Evolutionary conservation across 306 rosid genomes (phyloP), one percentile per base, ranked within the genome.

Genomic region (Trifolium subterraneum): DNA sequence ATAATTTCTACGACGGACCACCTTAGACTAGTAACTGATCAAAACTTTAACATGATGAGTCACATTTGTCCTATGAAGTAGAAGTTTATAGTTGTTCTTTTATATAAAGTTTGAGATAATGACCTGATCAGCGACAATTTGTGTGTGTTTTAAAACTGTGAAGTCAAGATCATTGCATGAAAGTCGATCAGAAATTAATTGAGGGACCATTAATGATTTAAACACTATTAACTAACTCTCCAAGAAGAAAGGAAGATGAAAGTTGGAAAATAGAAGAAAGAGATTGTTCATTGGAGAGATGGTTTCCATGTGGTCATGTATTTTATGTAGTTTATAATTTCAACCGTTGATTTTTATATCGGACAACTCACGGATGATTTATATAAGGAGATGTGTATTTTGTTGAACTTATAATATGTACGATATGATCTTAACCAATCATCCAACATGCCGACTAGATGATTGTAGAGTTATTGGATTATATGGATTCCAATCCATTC

Each of bases 131-230:
- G n/a, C n/a, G n/a, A n/a, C n/a, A n/a, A n/a, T n/a, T n/a, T n/a
- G n/a, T n/a, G n/a, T n/a, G n/a, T n/a, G n/a, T n/a, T n/a, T n/a
- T n/a, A n/a, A n/a, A n/a, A n/a, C n/a, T n/a, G n/a, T n/a, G n/a
- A n/a, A n/a, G n/a, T n/a, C n/a, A n/a, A n/a, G n/a, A n/a, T n/a
- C n/a, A n/a, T 0, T 29, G 15, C 41, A 55, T 11, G 18, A 65
- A 80, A 77, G 82, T 84, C 87, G 68, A 67, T 2, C 1, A 15
- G 22, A 72, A 38, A 18, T 79, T 79, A 83, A 66, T 79, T 47
- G 47, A 27, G 87, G 87, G 82, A 2, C 77, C 77, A 60, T 33
- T 6, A 15, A 16, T 59, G 18, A 72, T 52, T 50, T 31, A 72
- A 58, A 52, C 74, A 25, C 25, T 15, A 13, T 10, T 19, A 41